phyloP scores from a whole-genome alignment of 371 early-diverging fungal species.

The Gilbertella persicaria region DNA sequence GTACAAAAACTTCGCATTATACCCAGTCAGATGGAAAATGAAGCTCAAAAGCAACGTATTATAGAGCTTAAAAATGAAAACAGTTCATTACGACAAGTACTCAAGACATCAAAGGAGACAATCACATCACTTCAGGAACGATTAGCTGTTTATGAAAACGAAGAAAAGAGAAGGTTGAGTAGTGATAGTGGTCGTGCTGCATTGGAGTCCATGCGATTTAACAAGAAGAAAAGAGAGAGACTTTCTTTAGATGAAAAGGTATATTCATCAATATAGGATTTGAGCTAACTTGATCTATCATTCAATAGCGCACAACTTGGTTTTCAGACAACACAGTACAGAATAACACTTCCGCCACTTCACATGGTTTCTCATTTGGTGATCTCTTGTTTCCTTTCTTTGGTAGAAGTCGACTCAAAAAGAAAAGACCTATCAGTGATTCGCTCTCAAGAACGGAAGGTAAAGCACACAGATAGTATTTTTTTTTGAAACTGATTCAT shows the following conservation, averaged over 20 bases:
- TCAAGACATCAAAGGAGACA: slow-evolving; percentile 33
- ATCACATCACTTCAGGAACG: slow-evolving; percentile 25
- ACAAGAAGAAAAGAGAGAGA: slow-evolving; percentile 1
- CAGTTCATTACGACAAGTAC: slow-evolving; percentile 24
- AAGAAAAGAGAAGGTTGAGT: neutral
- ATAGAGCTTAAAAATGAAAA: slow-evolving; percentile 24
- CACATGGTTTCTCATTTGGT: slow-evolving; percentile 5
- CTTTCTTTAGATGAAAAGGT: slow-evolving; percentile 10
- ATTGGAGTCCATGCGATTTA: neutral
- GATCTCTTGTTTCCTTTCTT: slow-evolving; percentile 7
- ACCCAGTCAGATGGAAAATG: slow-evolving; percentile 17
- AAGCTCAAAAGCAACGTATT: slow-evolving; percentile 12
- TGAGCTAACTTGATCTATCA: neutral
- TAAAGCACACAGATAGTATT: neutral
- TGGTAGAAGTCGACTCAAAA: slow-evolving; percentile 4
- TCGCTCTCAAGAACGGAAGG: neutral
- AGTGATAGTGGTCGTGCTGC: neutral
- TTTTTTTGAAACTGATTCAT: too few relatives aligned
- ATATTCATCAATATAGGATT: neutral
- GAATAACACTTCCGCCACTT: too few relatives aligned
- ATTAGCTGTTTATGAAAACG: neutral
- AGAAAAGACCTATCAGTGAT: neutral
- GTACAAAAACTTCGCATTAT: slow-evolving; percentile 22
- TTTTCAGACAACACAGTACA: too few relatives aligned
- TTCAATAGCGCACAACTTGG: too few relatives aligned